Evolutionary conservation across 139 green algal genomes (phyloP).

Genomic region (Chlamydomonas eustigma): DNA sequence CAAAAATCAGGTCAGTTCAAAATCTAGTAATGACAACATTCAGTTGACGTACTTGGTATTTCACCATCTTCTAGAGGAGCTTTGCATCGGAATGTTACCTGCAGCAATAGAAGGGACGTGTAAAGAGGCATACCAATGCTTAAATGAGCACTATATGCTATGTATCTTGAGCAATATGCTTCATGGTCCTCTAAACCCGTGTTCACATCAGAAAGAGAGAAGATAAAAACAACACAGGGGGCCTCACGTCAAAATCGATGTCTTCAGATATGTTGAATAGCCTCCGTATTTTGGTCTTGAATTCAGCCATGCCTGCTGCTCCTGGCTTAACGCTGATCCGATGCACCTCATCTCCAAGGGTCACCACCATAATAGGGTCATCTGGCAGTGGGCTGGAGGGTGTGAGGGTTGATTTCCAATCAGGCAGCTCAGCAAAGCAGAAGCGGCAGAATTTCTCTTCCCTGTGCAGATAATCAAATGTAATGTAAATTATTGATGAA

Average conservation of each 20-base stretch:
- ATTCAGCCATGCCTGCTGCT: conserved; percentile 27
- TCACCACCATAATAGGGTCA: conserved; percentile 42
- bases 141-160: no score
- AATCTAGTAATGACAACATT: no score
- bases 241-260: conserved; percentile 36
- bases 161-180: no score
- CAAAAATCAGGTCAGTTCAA: no score
- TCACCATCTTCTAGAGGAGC: not conserved
- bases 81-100: conserved; percentile 5
- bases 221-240: no score
- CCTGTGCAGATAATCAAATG: no score
- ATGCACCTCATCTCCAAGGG: conserved; percentile 24
- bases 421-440: conserved; percentile 35
- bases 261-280: conserved; percentile 37
- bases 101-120: not conserved
- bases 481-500: no score
- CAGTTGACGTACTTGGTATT: no score
- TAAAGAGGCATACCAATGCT: no score
- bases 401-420: conserved; percentile 35
- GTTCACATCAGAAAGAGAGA: no score
- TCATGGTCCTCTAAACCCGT: no score
- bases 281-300: conserved; percentile 26
- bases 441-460: conserved; percentile 43
- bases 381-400: not conserved
- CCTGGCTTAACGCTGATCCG: conserved; percentile 27